Conservation (phyloP, 1,284 basidiomycete species). For the Sporisorium graminicola region DNA sequence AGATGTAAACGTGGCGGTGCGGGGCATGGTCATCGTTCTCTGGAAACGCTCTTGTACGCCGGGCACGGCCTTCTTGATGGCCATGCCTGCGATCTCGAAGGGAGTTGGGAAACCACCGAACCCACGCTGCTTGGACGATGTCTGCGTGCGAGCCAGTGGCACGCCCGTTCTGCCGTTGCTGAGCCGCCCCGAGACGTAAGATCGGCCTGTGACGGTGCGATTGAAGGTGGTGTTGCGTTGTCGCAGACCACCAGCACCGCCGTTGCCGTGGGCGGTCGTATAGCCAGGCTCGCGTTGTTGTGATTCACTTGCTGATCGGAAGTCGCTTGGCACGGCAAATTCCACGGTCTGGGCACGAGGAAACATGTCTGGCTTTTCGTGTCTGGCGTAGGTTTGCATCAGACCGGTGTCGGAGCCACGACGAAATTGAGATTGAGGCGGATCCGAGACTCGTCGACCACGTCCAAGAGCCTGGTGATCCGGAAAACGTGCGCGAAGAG, state of each 20-base stretch:
- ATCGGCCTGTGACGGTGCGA: constrained; percentile 49
- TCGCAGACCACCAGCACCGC: constrained; percentile 16
- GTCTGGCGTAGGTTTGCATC: constrained; percentile 8
- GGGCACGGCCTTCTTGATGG: constrained; percentile 65
- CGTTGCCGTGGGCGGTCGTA: constrained; percentile 17
- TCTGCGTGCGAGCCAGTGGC: constrained; percentile 70
- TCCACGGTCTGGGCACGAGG: constrained; percentile 75
- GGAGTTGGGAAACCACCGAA: constrained; percentile 94
- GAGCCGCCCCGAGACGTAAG: constrained; percentile 41
- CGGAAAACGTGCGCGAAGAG: constrained; percentile 42
- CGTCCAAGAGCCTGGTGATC: constrained; percentile 21
- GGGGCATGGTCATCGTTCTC: constrained; percentile 76
- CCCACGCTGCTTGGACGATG: constrained; percentile 71
- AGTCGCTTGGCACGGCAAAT: constrained; percentile 71
- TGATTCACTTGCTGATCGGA: constrained; percentile 23
- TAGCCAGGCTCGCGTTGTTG: constrained; percentile 23
- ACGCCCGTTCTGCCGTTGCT: constrained; percentile 41
- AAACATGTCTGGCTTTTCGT: constrained; percentile 67
- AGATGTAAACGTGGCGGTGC: constrained; percentile 76
- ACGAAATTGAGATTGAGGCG: constrained; percentile 35
- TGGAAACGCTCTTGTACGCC: constrained; percentile 51
- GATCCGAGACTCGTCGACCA: constrained; percentile 49
- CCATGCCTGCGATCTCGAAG: constrained; percentile 74
- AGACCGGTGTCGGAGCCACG: constrained; percentile 53
- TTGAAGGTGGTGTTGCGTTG: constrained; percentile 38